Evolutionary conservation across 225 moss, liverwort and hornwort genomes (phyloP).

Genomic region (Pseudisothecium myosuroides): DNA sequence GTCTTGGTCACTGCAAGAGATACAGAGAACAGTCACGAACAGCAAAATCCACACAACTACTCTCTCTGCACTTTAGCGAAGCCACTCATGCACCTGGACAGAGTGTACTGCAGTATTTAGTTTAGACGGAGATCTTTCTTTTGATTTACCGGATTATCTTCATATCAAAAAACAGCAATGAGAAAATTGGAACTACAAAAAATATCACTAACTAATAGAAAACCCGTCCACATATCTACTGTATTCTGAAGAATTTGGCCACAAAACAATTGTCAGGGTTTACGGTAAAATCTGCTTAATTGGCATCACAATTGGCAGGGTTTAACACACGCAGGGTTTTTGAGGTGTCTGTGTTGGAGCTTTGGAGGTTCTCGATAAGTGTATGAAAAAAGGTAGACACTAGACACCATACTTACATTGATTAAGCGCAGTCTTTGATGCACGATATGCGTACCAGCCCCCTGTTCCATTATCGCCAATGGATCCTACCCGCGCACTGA

Average conservation of each 20-base stretch:
- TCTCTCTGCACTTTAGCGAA: background rate
- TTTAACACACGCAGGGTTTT: background rate
- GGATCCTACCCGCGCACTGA: slow-evolving; percentile 93
- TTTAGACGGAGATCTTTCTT: background rate
- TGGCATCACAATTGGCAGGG: background rate
- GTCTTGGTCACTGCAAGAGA: slow-evolving; percentile 69
- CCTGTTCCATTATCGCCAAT: slow-evolving; percentile 85
- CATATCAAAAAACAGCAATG: background rate
- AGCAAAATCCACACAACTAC: background rate
- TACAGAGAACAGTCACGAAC: background rate
- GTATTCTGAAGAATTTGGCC: background rate
- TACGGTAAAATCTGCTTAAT: background rate
- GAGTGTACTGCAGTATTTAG: background rate
- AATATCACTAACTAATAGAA: background rate
- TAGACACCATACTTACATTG: slow-evolving; percentile 40
- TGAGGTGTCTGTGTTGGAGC: background rate
- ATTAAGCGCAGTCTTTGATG: slow-evolving; percentile 93
- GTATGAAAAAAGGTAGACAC: background rate
- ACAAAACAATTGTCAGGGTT: too few relatives aligned
- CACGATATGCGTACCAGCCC: slow-evolving; percentile 98
- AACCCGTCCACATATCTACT: background rate
- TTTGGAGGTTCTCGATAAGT: background rate
- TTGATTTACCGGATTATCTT: background rate
- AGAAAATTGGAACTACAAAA: background rate
- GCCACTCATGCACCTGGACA: background rate